Evolutionary conservation across 805 yeast species (phyloP), one percentile per base, ranked within the genome.

Genomic region (Nakazawaea siamensis): DNA sequence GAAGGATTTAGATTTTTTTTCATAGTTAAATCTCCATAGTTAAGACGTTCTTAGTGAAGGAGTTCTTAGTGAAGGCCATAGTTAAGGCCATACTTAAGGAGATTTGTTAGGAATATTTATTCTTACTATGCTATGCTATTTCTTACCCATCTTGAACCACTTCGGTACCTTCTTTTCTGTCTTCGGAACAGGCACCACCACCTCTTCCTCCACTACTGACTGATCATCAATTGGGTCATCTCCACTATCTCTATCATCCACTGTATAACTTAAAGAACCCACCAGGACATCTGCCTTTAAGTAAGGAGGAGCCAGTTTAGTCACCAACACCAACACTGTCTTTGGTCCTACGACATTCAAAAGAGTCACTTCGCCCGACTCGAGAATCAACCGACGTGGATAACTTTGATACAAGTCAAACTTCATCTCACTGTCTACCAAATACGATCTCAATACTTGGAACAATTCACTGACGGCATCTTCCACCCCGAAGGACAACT

Each of bases 311-410:
- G 6, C 11, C 8, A 12, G 9, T 13, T 28, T 18, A 6, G 34
- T 18, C 29, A 29, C 26, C 7, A 37, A 29, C 11, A 33, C 8
- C 13, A 33, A 19, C 13, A 33, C 37, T 13, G 40, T 25, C 15
- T 33, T 32, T 11, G 29, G 28, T 4, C 40, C 40, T 2, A 33
- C 12, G 12, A 24, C n/a, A 7, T 34, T 30, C 18, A 34, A 27
- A 4, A 38, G 34, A 7, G 17, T 7, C 13, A 28, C 34, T 4
- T 30, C 31, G 4, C 27, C 5, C 8, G 29, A 21, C 4, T 88
- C 90, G 50, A 90, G 66, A 32, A 88, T 75, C 40, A 90, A 49
- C 54, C 82, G 86, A 59, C 87, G 88, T 14, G 83, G 77, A 53
- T 80, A 90, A 26, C 34, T 28, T 30, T 35, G 38, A 18, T 16